Evolutionary conservation across 1,139 yeast genomes (phyloP).

Genomic region (Yamadazyma diospyri): DNA sequence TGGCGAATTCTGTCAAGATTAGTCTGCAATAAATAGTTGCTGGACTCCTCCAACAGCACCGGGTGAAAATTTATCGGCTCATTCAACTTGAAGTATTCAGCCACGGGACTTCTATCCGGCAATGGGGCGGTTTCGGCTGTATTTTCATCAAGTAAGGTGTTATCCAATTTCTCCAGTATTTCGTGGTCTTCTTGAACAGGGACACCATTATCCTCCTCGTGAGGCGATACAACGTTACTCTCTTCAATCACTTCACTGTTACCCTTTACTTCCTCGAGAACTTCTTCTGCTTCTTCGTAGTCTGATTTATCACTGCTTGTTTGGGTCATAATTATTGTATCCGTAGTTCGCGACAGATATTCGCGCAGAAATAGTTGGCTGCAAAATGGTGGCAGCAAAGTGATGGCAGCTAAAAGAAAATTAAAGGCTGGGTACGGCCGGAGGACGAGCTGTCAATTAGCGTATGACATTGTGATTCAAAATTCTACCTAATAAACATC

Average conservation of each 20-base stretch:
- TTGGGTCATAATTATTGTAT: too few relatives aligned
- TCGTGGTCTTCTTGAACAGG: background rate
- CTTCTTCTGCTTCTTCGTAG: slow-evolving; percentile 3
- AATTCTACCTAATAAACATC: too few relatives aligned
- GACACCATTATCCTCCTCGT: background rate
- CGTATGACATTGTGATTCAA: too few relatives aligned
- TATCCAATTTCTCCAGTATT: background rate
- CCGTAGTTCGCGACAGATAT: slow-evolving; percentile 8
- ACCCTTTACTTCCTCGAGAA: background rate
- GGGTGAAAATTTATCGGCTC: slow-evolving; percentile 18
- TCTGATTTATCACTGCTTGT: slow-evolving; percentile 6
- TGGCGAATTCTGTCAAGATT: slow-evolving; percentile 29
- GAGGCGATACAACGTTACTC: background rate
- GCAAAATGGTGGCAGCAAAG: too few relatives aligned
- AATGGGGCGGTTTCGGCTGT: too few relatives aligned
- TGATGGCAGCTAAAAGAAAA: too few relatives aligned
- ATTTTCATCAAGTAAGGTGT: too few relatives aligned
- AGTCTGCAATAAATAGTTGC: slow-evolving; percentile 36
- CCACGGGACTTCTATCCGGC: slow-evolving; percentile 28
- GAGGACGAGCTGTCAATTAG: too few relatives aligned
- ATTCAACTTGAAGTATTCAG: slow-evolving; percentile 26
- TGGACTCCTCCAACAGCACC: slow-evolving; percentile 11
- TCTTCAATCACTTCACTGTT: background rate
- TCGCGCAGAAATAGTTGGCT: too few relatives aligned
- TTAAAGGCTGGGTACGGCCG: too few relatives aligned